phyloP scores from a whole-genome alignment of 345 rosid genomes.

The Gossypium australe region DNA sequence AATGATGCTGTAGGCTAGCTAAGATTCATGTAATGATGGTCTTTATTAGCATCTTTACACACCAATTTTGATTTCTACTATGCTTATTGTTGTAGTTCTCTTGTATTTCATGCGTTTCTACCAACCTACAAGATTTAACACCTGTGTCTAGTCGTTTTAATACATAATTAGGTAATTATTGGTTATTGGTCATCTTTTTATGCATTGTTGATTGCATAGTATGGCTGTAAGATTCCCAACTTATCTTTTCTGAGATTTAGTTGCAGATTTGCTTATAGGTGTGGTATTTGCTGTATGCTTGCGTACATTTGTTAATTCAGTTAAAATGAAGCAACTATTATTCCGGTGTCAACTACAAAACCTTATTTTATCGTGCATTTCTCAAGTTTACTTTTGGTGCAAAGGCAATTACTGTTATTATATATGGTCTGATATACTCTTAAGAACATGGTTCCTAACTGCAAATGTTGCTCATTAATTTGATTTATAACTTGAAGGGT shows the following conservation, averaged over 20 bases:
- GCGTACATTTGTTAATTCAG: neutral
- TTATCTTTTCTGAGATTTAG: neutral
- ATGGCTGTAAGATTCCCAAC: neutral
- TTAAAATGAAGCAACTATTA: neutral
- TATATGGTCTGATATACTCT: neutral
- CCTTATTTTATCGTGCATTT: neutral
- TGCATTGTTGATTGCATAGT: neutral
- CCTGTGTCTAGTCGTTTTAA: neutral
- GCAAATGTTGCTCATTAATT: neutral
- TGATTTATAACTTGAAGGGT: constrained; percentile 3
- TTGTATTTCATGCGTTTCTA: neutral
- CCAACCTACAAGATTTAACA: neutral
- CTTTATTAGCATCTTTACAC: neutral
- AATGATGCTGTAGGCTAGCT: neutral
- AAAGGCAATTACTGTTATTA: neutral
- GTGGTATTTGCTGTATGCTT: neutral
- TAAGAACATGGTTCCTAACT: neutral
- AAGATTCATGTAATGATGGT: neutral
- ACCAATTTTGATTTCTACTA: neutral
- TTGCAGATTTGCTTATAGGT: neutral
- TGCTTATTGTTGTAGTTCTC: neutral
- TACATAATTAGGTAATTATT: neutral
- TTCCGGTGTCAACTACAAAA: neutral
- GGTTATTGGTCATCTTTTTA: neutral
- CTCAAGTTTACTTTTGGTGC: neutral